phyloP scores from a whole-genome alignment of 2,329 filamentous ascomycete species.

The Curvularia sp. region DNA sequence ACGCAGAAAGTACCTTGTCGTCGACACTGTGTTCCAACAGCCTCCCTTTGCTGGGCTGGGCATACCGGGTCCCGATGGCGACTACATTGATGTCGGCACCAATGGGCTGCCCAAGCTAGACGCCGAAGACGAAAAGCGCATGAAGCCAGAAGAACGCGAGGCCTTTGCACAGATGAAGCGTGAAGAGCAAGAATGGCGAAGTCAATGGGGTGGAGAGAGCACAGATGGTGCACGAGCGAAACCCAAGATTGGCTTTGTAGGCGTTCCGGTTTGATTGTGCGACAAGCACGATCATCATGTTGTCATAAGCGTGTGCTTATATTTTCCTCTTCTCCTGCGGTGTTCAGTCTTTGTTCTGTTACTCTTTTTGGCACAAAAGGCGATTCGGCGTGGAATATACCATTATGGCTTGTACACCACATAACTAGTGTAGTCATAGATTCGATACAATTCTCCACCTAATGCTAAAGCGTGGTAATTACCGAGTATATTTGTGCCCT shows the following conservation, averaged over 20 bases:
- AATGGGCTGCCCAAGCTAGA: constrained; percentile 69
- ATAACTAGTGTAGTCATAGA: neutral
- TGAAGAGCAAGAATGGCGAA: constrained; percentile 75
- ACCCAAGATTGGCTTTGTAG: constrained; percentile 57
- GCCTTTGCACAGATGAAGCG: constrained; percentile 73
- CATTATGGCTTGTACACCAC: neutral
- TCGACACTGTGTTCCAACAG: constrained; percentile 67
- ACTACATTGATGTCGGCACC: constrained; percentile 56
- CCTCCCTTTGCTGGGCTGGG: constrained; percentile 65
- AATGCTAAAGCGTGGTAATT: neutral
- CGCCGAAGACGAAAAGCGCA: constrained; percentile 68
- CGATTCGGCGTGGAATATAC: constrained; percentile 2
- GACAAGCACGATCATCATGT: neutral
- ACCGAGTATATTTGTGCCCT: neutral
- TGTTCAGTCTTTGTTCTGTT: neutral
- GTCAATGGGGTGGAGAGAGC: constrained; percentile 74
- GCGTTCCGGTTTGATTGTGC: constrained; percentile 54
- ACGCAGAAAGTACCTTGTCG: constrained; percentile 67
- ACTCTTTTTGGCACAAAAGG: neutral
- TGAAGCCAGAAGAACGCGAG: constrained; percentile 73
- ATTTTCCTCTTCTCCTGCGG: neutral
- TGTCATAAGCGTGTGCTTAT: neutral
- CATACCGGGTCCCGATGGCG: constrained; percentile 65
- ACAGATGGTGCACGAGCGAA: constrained; percentile 58
- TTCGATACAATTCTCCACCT: neutral